Percentiles rank a stretch among this genome's conserved stretches.
Conservation (phyloP, 2,329 filamentous ascomycete species). For the Elsinoe fawcettii region DNA sequence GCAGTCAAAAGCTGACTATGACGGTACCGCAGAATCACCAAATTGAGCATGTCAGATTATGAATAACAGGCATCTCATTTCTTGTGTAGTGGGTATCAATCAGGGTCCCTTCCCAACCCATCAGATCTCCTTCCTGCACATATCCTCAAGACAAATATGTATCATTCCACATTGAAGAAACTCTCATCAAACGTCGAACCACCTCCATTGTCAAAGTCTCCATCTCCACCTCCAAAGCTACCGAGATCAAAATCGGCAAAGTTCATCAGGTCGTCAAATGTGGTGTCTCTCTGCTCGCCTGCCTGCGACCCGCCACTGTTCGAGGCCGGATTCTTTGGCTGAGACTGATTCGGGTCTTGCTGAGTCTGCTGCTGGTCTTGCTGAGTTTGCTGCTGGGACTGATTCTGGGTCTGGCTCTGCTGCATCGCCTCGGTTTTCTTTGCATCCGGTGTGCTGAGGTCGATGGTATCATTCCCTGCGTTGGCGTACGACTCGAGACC, state of each 20-base stretch:
- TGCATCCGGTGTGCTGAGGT: constrained; percentile 19
- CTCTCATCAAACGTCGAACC: constrained; percentile 20
- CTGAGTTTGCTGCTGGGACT: constrained; percentile 20
- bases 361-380: background rate
- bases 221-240: constrained; percentile 21
- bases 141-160: background rate
- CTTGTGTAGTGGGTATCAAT: background rate
- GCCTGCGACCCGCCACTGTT: constrained; percentile 6
- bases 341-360: background rate
- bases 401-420: constrained; percentile 15
- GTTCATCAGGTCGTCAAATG: constrained; percentile 33
- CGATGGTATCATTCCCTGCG: constrained; percentile 18
- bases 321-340: background rate
- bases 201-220: constrained; percentile 31
- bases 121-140: background rate
- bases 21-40: no score
- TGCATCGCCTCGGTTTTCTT: background rate
- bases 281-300: constrained; percentile 20
- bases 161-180: constrained; percentile 29
- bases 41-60: no score
- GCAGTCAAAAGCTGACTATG: no score
- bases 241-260: constrained; percentile 28
- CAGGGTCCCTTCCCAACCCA: background rate
- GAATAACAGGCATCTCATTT: no score
- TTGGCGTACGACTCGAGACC: constrained; percentile 38